A percentile compares a stretch with the other conserved stretches of the same genome.
Evolutionary conservation across 148 eudicot species (phyloP).

Genomic region (Fallopia convolvulus): DNA sequence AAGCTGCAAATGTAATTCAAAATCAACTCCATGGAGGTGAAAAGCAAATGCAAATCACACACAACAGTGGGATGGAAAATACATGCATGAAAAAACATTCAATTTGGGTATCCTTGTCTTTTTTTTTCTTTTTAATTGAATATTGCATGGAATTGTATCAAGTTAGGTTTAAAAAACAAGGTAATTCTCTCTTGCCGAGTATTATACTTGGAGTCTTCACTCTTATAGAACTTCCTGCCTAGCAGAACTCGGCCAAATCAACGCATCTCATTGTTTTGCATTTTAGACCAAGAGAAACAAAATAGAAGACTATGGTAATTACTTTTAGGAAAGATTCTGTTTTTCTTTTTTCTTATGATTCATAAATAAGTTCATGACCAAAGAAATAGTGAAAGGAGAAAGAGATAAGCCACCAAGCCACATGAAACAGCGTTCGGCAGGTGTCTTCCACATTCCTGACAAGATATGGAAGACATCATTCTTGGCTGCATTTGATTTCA

Average conservation of each 20-base stretch:
- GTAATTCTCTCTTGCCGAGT: neutral
- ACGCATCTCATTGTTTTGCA: neutral
- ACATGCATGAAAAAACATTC: too few species aligned
- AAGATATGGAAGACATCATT: constrained; percentile 85
- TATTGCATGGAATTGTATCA: too few species aligned
- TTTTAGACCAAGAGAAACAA: neutral
- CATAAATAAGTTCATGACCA: neutral
- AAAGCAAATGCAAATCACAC: neutral
- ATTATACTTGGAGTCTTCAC: neutral
- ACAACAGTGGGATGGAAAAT: too few species aligned
- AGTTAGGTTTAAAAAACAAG: too few species aligned
- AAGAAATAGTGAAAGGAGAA: neutral
- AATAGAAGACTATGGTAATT: neutral
- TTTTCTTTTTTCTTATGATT: neutral
- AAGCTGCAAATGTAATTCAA: constrained; percentile 42
- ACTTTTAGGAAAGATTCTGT: neutral
- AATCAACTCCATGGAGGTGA: neutral
- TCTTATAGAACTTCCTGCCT: neutral
- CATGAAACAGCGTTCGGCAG: constrained; percentile 94
- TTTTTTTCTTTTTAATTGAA: too few species aligned
- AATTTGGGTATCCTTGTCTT: too few species aligned
- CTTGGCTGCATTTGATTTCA: constrained; percentile 80
- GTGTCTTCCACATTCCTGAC: constrained; percentile 99
- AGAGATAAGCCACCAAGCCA: constrained; percentile 73
- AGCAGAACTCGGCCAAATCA: neutral